Evolutionary conservation across 768 basidiomycete species (phyloP), one percentile per base, ranked within the genome.

Genomic region (Leccinum disarticulatum): DNA sequence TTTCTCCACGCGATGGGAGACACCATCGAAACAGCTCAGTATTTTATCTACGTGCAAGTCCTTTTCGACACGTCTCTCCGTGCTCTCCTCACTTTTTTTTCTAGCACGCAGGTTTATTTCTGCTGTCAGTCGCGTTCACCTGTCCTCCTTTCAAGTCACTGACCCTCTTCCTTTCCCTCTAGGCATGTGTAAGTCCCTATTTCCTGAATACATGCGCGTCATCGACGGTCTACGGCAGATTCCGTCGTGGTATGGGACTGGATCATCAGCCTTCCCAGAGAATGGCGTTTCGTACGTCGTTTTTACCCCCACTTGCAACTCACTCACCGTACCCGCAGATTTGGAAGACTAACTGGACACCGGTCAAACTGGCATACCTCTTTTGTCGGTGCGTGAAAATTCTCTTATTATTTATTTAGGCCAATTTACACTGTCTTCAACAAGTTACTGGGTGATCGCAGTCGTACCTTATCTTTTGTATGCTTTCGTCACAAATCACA

Each of bases 191-290:
- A 81, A 71, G 78, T 64, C 56, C 61, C 61, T 17, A 36, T 54
- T 60, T 61, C 30, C 25, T 14, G 61, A 57, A 61, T 68, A 65
- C 64, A 67, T 68, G 70, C 56, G 49, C 48, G 31, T 55, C 46
- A 27, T 52, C 31, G 50, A 15, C n/a, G 46, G 43, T 48, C 52
- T 52, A 55, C 9, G 41, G 4, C 69, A 91, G 90, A 92, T 73
- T 87, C 90, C 58, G 86, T 92, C 53, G 86, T 90, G 61, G 74
- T 91, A 55, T 92, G 90, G 90, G 90, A 92, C 78, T 92, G 90
- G 90, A 78, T 88, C 70, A 85, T 88, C 68, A 87, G 87, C 71
- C 73, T 91, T 59, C 84, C 87, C 46, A 80, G 88, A 75, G 90
- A 91, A 74, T 91, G 85, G 78, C 82, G 83, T 68, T 91, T 88